Base-by-base conservation (phyloP, 495 filamentous ascomycete genomes). In the Penicillium maclennaniae region DNA sequence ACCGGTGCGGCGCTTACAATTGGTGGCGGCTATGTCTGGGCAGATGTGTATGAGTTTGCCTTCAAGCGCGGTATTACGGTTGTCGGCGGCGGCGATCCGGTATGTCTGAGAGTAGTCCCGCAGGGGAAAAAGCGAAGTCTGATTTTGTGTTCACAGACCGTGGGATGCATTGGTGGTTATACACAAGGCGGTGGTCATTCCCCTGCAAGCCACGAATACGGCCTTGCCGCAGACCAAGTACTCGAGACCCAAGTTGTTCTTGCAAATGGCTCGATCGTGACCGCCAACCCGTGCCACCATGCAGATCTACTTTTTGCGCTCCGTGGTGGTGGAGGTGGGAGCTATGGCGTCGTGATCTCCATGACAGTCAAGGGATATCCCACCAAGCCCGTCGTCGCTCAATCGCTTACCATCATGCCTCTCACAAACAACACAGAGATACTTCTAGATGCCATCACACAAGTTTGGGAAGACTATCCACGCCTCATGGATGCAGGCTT, bases 221-320 rank as follows among this genome's bases (percentile, higher is more conserved):
- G 73, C 17, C 55, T 76, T 4, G 71, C 50, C 7, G 63, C 69
- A 0, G 71, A 76, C 49, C 68, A 73, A 51, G 58, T 72, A 2
- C 61, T 76, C 15, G 73, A 72, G 55, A 51, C 54, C 9, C 36
- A 55, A 17, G 78, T 85, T 39, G 67, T 85, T n/a, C 79, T 80
- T 0, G 76, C 81, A 6, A 63, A 76, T 16, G 83, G 82, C 10
- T 42, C 56, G 5, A 67, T 71, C 7, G 67, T 75, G 3, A 79
- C 69, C 0, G 79, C 79, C 19, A 79, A 71, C 51, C 54, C 73
- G 0, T 69, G 69, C 27, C 63, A 73, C 41, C 72, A 84, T 55
- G 28, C 71, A 0, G 82, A 85, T 43, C 74, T 85, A n/a, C 85
- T 81, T 67, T 83, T 69, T 26, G 74, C 74, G 9, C 60, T 83